Conservation (phyloP, 768 basidiomycete genomes). For the Clitopilus hobsonii region DNA sequence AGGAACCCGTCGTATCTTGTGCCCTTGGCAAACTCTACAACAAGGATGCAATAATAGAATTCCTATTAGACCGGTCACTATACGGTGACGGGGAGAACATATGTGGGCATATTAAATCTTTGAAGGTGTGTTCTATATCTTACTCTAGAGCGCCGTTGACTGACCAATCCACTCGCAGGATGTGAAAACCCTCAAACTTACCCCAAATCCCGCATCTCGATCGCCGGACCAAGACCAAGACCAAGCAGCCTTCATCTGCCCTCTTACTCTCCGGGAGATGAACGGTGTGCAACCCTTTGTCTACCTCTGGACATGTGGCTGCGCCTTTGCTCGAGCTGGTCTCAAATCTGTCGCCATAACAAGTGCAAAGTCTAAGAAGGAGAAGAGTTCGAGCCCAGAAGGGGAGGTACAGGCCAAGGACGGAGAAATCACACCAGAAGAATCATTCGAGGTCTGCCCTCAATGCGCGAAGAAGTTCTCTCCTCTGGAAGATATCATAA, state of each 20-base stretch:
- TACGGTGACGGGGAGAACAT: slow-evolving; percentile 92
- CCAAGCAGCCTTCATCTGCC: slow-evolving; percentile 78
- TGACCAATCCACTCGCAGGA: slow-evolving; percentile 48
- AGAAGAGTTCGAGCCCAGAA: slow-evolving; percentile 26
- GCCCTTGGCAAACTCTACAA: slow-evolving; percentile 94
- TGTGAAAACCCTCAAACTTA: slow-evolving; percentile 77
- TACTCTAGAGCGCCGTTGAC: background rate
- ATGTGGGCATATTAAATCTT: slow-evolving; percentile 48
- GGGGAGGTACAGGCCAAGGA: slow-evolving; percentile 12
- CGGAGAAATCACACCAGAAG: slow-evolving; percentile 19
- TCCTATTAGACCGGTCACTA: slow-evolving; percentile 72
- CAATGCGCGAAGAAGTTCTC: slow-evolving; percentile 74
- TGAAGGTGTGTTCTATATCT: slow-evolving; percentile 61
- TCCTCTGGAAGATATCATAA: slow-evolving; percentile 45
- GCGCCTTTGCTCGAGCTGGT: slow-evolving; percentile 85
- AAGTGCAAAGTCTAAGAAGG: slow-evolving; percentile 22
- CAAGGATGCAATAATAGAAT: slow-evolving; percentile 91
- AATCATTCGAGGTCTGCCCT: slow-evolving; percentile 57
- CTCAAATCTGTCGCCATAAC: slow-evolving; percentile 59
- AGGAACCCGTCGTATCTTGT: slow-evolving; percentile 88
- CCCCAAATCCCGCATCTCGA: slow-evolving; percentile 58
- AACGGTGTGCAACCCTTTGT: slow-evolving; percentile 87
- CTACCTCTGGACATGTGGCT: slow-evolving; percentile 82
- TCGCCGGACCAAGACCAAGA: slow-evolving; percentile 39
- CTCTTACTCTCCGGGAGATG: slow-evolving; percentile 92